Evolutionary conservation across 345 rosid species (phyloP).

Genomic region (Ceriops decandra): DNA sequence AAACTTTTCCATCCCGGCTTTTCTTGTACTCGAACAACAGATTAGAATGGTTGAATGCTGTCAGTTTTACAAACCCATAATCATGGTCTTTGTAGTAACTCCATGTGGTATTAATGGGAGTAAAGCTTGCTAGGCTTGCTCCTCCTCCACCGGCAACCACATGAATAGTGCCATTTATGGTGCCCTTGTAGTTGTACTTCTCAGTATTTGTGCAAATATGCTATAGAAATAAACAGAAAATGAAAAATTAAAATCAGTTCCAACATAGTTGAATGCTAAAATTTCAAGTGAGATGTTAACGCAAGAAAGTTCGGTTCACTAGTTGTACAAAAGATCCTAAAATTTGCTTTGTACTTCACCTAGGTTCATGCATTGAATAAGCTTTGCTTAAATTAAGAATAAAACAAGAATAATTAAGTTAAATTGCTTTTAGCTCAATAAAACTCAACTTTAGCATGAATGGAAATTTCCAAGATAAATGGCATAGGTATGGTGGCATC

Average conservation of each 20-base stretch:
- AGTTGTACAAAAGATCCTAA: not conserved
- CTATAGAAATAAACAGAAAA: constrained; percentile 28
- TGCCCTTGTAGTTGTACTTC: constrained; percentile 43
- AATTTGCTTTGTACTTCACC: not conserved
- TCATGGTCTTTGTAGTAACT: constrained; percentile 54
- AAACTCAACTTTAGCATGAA: too few species aligned
- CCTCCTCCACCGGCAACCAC: constrained; percentile 79
- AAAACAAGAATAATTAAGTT: not conserved
- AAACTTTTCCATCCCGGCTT: constrained; percentile 64
- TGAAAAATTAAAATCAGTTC: too few species aligned
- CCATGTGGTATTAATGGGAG: constrained; percentile 45
- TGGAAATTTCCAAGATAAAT: too few species aligned
- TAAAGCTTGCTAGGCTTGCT: constrained; percentile 47
- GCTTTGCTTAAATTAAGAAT: not conserved
- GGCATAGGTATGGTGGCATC: not conserved
- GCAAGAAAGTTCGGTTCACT: not conserved
- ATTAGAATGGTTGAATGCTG: constrained; percentile 52
- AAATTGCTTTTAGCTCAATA: too few species aligned
- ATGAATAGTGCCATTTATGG: constrained; percentile 60
- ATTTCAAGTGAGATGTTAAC: too few species aligned
- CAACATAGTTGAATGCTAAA: too few species aligned
- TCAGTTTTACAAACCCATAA: constrained; percentile 40
- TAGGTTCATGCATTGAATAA: not conserved
- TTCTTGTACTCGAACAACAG: constrained; percentile 65
- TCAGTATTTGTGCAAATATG: constrained; percentile 55